Evolutionary conservation across 2,329 filamentous ascomycete species (phyloP), one percentile per base, ranked within the genome.

Genomic region (Pestalotiopsis sp.): DNA sequence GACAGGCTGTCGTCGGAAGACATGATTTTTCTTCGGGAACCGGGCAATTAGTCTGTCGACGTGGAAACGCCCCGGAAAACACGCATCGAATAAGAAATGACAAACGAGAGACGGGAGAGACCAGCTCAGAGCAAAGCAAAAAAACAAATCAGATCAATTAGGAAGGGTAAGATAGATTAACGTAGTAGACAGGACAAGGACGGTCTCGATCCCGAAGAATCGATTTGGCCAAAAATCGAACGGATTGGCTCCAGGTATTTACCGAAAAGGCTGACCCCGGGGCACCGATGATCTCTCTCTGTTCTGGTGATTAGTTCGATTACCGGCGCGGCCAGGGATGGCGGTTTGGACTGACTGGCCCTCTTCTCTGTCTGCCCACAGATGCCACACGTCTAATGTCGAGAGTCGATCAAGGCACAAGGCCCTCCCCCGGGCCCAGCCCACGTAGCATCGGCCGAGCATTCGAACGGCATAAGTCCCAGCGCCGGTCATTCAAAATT

Each of bases 1-100:
- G 66, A 17, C n/a, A 73, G 38, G 25, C 45, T 66, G 64, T 68
- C 67, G 23, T 59, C 57, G 57, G 45, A 17, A 17, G 57, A 59
- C 57, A 59, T 59, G 9, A 12, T 59, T 52, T 31, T 59, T 52
- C 7, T 36, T 36, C 31, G 31, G 31, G 17, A 9, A 52, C n/a
- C 31, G 31, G 45, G 45, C 17, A 20, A n/a, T 52, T 20, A n/a
- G 45, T 52, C 45, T 52, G 45, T 52, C 45, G 45, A 52, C 45
- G 45, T n/a, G 17, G 45, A 52, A 52, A 20, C 45, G 45, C 45
- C 45, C 45, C 45, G 20, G 45, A 20, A 17, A 17, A 52, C 45
- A 9, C 45, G 17, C 45, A 52, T 52, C 45, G 45, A 36, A 36
- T 36, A 36, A 36, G 31, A 36, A 9, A 36, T 36, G 9, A 36